Evolutionary conservation across 441 rosid species (phyloP).

Genomic region (Populus hybrid): DNA sequence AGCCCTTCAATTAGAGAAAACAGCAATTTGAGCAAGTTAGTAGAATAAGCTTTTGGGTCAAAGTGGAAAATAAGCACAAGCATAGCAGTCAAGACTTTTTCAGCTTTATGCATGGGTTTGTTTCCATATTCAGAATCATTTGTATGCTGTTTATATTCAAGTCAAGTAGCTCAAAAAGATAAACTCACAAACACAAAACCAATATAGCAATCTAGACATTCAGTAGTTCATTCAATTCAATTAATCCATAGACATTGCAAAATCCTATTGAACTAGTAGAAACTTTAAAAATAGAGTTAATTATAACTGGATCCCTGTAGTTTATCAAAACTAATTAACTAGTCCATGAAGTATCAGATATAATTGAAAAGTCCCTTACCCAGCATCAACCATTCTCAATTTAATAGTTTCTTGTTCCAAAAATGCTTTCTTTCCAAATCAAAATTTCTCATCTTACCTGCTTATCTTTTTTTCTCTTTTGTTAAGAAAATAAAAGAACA

Average conservation of each 20-base stretch:
- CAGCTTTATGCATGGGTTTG: not conserved
- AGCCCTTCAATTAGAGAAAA: conserved; percentile 45
- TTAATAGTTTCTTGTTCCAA: not conserved
- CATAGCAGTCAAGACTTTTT: not conserved
- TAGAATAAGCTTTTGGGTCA: not conserved
- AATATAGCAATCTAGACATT: not conserved
- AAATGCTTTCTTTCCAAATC: not conserved
- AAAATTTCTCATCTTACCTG: not conserved
- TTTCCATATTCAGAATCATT: not conserved
- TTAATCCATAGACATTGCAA: not conserved
- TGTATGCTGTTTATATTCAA: not conserved
- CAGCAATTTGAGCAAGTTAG: conserved; percentile 7
- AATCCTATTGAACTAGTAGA: not conserved
- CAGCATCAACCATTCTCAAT: too few species aligned
- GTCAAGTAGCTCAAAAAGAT: not conserved
- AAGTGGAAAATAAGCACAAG: not conserved
- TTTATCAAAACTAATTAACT: not conserved
- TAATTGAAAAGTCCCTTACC: not conserved
- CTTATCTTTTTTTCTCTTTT: not conserved
- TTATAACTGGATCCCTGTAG: not conserved
- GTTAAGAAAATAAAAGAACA: not conserved
- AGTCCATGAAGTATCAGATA: not conserved
- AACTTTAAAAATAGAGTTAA: not conserved
- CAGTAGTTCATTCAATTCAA: not conserved
- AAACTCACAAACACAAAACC: not conserved